phyloP scores from a whole-genome alignment of 805 yeast genomes.

The Lachancea sp. region DNA sequence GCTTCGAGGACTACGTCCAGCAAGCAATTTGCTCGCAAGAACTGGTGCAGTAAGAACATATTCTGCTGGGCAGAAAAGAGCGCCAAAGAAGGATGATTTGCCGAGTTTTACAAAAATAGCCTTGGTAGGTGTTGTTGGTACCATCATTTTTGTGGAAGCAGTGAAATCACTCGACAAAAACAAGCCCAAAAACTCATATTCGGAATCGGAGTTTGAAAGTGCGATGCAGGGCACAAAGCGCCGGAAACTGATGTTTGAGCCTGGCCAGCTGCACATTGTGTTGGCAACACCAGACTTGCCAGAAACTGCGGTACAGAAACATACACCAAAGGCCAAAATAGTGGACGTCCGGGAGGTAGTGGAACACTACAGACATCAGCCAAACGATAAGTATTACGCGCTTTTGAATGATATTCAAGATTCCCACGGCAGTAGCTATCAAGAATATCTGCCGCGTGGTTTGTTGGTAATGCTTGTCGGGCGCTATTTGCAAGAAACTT shows the following conservation, averaged over 20 bases:
- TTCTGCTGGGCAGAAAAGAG: constrained; percentile 2
- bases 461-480: constrained; percentile 31
- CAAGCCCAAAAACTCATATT: constrained; percentile 30
- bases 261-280: constrained; percentile 38
- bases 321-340: constrained; percentile 22
- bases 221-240: constrained; percentile 46
- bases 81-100: constrained; percentile 17
- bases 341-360: constrained; percentile 49
- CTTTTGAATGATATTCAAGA: constrained; percentile 42
- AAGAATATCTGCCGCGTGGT: constrained; percentile 32
- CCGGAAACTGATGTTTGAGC: constrained; percentile 38
- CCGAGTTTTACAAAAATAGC: constrained; percentile 38
- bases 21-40: neutral
- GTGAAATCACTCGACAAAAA: constrained; percentile 34
- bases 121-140: constrained; percentile 40
- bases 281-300: constrained; percentile 30
- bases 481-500: constrained; percentile 23
- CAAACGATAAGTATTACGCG: constrained; percentile 43
- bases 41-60: neutral
- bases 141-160: constrained; percentile 37
- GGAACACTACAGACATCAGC: constrained; percentile 39
- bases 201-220: constrained; percentile 39
- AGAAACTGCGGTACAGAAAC: constrained; percentile 18
- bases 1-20: neutral
- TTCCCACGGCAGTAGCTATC: constrained; percentile 22